phyloP scores from a whole-genome alignment of 1,284 basidiomycete genomes.

The Macrocystidia cucumis region DNA sequence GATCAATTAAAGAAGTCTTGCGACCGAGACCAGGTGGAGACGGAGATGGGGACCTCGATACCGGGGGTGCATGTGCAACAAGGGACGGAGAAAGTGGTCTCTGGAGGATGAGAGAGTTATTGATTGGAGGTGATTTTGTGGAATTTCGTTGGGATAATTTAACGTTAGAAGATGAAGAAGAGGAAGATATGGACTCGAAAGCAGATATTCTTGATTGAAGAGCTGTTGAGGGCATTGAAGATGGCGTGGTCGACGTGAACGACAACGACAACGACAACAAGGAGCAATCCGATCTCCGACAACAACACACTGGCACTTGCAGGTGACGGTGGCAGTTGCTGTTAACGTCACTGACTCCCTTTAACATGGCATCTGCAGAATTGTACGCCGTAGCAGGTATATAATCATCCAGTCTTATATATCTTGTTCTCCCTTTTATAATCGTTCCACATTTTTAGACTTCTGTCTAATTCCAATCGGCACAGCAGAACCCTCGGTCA shows the following conservation, averaged over 20 bases:
- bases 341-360: slow-evolving; percentile 10
- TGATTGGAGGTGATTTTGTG: slow-evolving; percentile 9
- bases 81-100: slow-evolving; percentile 36
- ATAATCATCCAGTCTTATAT: slow-evolving; percentile 2
- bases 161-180: slow-evolving; percentile 10
- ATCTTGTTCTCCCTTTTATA: slow-evolving; percentile 3
- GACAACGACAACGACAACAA: not conserved
- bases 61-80: slow-evolving; percentile 25
- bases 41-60: slow-evolving; percentile 37
- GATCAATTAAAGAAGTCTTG: slow-evolving; percentile 60
- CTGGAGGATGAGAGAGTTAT: slow-evolving; percentile 30
- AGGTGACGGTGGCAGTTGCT: not conserved
- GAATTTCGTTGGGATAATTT: slow-evolving; percentile 9
- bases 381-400: slow-evolving; percentile 62
- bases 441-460: slow-evolving; percentile 32
- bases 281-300: not conserved
- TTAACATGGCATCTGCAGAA: slow-evolving; percentile 19
- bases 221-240: slow-evolving; percentile 40
- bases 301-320: slow-evolving; percentile 1
- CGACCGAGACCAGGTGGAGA: slow-evolving; percentile 44
- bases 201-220: slow-evolving; percentile 53
- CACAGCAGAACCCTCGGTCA: slow-evolving; percentile 61
- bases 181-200: slow-evolving; percentile 33
- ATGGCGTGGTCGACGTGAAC: slow-evolving; percentile 7
- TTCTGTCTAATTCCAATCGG: slow-evolving; percentile 83